A percentile compares a stretch with the other conserved stretches of the same genome.
These are phyloP conservation scores for Aureobasidium subglaciale DNA, from an alignment of 2,329 filamentous ascomycete species.

Conservation along the genomic window DNA sequence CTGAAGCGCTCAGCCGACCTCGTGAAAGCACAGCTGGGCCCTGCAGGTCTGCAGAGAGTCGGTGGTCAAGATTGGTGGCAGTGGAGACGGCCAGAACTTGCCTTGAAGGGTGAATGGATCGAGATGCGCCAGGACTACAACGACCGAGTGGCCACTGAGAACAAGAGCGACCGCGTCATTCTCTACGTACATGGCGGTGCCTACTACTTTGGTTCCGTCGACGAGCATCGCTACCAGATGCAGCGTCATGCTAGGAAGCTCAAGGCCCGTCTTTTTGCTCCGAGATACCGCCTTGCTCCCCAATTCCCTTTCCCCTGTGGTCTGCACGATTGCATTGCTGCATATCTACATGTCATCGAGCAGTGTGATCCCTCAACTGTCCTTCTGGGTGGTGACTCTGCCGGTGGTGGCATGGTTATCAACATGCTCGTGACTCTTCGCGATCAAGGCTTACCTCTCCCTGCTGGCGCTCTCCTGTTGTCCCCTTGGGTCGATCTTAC, in stretches of 20 bases:
- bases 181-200: conserved; percentile 91
- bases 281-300: conserved; percentile 78
- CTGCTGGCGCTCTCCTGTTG: conserved; percentile 82
- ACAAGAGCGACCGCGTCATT: conserved; percentile 66
- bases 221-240: conserved; percentile 97
- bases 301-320: conserved; percentile 96
- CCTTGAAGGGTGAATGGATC: conserved; percentile 84
- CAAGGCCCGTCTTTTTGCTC: conserved; percentile 78
- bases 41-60: conserved; percentile 63
- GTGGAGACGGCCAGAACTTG: conserved; percentile 63
- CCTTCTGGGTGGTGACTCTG: conserved; percentile 75
- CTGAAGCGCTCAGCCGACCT: conserved; percentile 59
- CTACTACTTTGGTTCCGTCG: conserved; percentile 92
- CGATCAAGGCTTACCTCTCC: conserved; percentile 74
- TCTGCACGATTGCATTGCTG: conserved; percentile 79
- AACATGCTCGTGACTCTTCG: conserved; percentile 71
- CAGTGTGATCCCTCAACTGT: conserved; percentile 74
- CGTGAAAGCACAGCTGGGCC: conserved; percentile 68
- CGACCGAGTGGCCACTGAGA: conserved; percentile 57
- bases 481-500: conserved; percentile 95
- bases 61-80: conserved; percentile 86
- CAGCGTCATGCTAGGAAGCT: conserved; percentile 92
- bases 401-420: conserved; percentile 83
- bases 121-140: conserved; percentile 83
- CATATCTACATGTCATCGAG: conserved; percentile 76